Evolutionary conservation across 768 basidiomycete genomes (phyloP).

Genomic region (Tylopilus plumbeoviolaceoides): DNA sequence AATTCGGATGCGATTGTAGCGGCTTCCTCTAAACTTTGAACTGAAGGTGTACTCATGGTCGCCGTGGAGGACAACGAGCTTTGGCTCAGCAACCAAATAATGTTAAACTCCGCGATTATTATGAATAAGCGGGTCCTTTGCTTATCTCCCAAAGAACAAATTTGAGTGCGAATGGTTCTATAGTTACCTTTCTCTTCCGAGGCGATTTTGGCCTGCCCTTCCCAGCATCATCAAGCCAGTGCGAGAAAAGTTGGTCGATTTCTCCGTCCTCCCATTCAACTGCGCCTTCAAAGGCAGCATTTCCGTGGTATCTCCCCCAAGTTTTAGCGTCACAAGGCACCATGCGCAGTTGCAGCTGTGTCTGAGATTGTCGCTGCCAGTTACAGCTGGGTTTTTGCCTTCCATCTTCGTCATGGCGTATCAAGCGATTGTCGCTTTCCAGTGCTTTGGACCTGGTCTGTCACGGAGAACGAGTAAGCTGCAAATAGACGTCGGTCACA

Average conservation of each 20-base stretch:
- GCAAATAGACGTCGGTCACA: neutral
- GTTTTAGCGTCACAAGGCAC: slow-evolving; percentile 4
- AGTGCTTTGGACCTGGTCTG: neutral
- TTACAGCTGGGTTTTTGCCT: neutral
- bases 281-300: neutral
- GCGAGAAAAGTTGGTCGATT: neutral
- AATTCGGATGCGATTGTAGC: slow-evolving; percentile 47
- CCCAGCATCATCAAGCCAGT: slow-evolving; percentile 10
- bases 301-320: neutral
- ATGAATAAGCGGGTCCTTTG: slow-evolving; percentile 11
- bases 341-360: neutral
- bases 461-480: neutral
- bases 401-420: neutral
- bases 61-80: neutral
- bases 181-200: neutral
- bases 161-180: neutral
- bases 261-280: neutral
- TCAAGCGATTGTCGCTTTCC: neutral
- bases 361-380: neutral
- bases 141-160: neutral
- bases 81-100: slow-evolving; percentile 6
- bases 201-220: neutral
- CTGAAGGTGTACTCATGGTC: slow-evolving; percentile 31
- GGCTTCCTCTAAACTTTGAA: slow-evolving; percentile 45
- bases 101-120: slow-evolving; percentile 23